Evolutionary conservation across 2,329 filamentous ascomycete species (phyloP).

Genomic region (Salinomyces thailandicus): DNA sequence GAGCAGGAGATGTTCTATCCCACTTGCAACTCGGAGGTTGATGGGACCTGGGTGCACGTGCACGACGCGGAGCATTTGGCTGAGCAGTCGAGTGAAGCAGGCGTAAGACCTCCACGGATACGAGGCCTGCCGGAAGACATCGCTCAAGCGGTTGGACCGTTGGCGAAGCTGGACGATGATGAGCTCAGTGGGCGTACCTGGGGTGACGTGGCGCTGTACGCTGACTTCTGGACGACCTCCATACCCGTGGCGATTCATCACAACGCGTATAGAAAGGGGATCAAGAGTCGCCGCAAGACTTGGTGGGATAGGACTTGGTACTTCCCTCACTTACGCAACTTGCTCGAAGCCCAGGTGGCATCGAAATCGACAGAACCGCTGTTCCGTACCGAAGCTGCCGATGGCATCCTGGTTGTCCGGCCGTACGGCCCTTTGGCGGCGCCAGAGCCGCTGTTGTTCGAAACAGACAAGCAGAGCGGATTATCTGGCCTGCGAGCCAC

Average conservation of each 20-base stretch:
- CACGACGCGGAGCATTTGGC: neutral
- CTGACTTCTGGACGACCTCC: conserved; percentile 6
- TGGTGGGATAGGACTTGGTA: neutral
- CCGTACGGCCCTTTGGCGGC: too few relatives aligned
- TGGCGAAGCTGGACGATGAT: neutral
- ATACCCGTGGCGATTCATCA: conserved; percentile 7
- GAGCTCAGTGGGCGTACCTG: too few relatives aligned
- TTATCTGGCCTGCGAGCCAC: too few relatives aligned
- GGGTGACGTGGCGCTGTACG: conserved; percentile 1
- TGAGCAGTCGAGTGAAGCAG: neutral
- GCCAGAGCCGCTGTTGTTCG: too few relatives aligned
- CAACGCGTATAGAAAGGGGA: conserved; percentile 4
- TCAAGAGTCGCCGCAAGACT: conserved; percentile 4
- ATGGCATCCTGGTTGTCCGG: neutral
- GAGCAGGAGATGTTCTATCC: conserved; percentile 8
- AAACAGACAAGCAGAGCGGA: too few relatives aligned
- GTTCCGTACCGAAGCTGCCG: neutral
- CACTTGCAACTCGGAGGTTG: conserved; percentile 6
- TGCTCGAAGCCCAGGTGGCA: neutral
- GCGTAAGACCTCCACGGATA: neutral
- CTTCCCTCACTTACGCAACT: neutral
- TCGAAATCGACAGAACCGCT: neutral
- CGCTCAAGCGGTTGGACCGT: neutral
- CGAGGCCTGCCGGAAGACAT: neutral
- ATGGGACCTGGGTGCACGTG: conserved; percentile 4